Conservation (phyloP, 768 basidiomycete species). For the Epithele typhae region DNA sequence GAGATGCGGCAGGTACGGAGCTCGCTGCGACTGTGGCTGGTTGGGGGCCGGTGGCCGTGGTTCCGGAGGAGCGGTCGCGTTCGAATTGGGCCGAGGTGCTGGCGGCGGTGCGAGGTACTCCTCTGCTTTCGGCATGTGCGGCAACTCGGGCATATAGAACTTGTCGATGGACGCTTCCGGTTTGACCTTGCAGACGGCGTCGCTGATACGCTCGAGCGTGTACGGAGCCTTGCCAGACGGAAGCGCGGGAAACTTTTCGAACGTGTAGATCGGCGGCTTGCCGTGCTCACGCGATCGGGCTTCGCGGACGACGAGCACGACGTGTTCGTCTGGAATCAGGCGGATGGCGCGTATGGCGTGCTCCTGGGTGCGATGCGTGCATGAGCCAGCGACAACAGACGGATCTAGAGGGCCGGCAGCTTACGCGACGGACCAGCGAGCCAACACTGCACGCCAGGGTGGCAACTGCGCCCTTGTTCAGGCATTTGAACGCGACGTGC, state of each 20-base stretch:
- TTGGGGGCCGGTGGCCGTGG: neutral
- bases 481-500: conserved; percentile 39
- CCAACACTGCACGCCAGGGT: conserved; percentile 32
- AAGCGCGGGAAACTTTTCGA: conserved; percentile 15
- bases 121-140: neutral
- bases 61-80: neutral
- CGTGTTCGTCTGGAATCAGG: conserved; percentile 13
- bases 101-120: neutral
- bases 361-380: neutral
- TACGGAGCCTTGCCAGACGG: conserved; percentile 4
- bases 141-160: conserved; percentile 10
- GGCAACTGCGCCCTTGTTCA: conserved; percentile 31
- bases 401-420: neutral
- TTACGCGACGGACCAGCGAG: neutral
- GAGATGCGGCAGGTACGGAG: neutral
- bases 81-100: neutral
- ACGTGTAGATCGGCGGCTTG: conserved; percentile 2
- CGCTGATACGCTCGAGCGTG: neutral
- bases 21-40: neutral
- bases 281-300: neutral
- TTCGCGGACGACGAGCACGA: conserved; percentile 22
- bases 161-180: conserved; percentile 2
- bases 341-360: conserved; percentile 15
- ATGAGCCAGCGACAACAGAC: neutral
- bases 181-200: neutral